Base-by-base conservation (phyloP, 352 stramenopile species). In the Peronospora destructor region DNA sequence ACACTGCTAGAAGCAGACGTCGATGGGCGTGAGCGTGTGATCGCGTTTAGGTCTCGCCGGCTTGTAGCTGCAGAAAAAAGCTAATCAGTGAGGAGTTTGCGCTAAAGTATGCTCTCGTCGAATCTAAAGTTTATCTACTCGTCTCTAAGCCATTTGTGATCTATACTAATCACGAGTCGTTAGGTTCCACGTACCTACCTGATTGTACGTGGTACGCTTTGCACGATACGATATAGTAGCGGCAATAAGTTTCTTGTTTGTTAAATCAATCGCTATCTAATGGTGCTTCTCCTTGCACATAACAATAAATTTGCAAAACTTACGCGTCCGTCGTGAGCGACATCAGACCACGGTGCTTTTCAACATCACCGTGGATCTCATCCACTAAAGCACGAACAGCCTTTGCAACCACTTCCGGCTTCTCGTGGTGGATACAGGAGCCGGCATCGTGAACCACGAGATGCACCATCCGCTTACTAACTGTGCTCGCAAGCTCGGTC, bases 381-480 rank as follows among this genome's bases (percentile, higher is more conserved):
- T 74, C 65, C 25, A 87, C 61, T 14, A 91, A 61, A n/a, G 71
- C 72, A 14, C 66, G 76, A 50, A 91, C 66, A 26, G 70, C 73
- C 4, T 67, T 67, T 35, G 59, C 61, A 42, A 88, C 51, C 9
- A 72, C 73, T 34, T 88, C 72, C 0, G 79, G 76, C 11, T 85
- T 68, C 28, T 91, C 79, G 29, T 91, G 79, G 33, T 81, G 74
- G 42, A 91, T 88, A 46, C 64, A 78, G 45, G 86, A 73, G n/a
- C 79, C 76, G 25, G 66, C 66, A 13, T 86, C 74, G 0, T 59
- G 56, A 12, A 86, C 59, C 11, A 80, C 51, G 13, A 81, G 55
- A 56, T 87, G 73, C 17, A 76, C 65, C 38, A 55, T 72, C 5
- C 53, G 56, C 30, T 39, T 44, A 36, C 70, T 76, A 17, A 85